Conservation (phyloP, 768 basidiomycete species). For the Hypholoma fasciculare region DNA sequence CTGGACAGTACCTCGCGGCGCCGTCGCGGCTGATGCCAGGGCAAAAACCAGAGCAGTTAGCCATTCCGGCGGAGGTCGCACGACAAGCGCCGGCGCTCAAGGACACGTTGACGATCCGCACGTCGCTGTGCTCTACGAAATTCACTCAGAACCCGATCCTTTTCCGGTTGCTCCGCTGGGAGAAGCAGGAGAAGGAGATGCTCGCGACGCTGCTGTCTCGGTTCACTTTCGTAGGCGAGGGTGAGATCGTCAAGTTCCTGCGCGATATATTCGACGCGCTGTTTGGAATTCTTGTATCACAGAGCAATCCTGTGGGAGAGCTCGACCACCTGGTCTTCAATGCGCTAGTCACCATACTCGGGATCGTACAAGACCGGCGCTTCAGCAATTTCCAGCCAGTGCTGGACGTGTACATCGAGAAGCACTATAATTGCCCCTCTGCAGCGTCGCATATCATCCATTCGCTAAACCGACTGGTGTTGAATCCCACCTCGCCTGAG, state of each 20-base stretch:
- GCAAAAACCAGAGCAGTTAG: constrained; percentile 60
- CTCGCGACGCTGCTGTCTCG: constrained; percentile 74
- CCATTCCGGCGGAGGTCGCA: constrained; percentile 59
- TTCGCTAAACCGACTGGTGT: constrained; percentile 83
- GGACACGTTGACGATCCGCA: constrained; percentile 81
- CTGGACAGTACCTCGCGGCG: constrained; percentile 72
- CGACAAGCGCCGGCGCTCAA: constrained; percentile 67
- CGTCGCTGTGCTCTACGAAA: constrained; percentile 89
- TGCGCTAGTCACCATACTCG: constrained; percentile 86
- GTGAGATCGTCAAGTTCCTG: constrained; percentile 92
- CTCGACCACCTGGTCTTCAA: constrained; percentile 89
- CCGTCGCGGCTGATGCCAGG: constrained; percentile 60
- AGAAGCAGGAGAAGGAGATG: constrained; percentile 64
- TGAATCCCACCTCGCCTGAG: constrained; percentile 69
- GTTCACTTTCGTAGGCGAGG: constrained; percentile 91
- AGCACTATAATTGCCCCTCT: constrained; percentile 79
- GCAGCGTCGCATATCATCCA: constrained; percentile 85
- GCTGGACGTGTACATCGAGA: constrained; percentile 89
- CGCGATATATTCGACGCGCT: constrained; percentile 91
- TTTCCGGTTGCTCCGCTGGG: constrained; percentile 81
- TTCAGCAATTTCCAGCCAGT: constrained; percentile 96
- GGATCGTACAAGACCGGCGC: constrained; percentile 90
- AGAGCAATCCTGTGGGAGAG: constrained; percentile 70
- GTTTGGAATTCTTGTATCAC: constrained; percentile 83
- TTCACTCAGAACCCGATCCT: constrained; percentile 91